phyloP scores from a whole-genome alignment of 2,329 filamentous ascomycete species.

The Tympanopsis confertula region DNA sequence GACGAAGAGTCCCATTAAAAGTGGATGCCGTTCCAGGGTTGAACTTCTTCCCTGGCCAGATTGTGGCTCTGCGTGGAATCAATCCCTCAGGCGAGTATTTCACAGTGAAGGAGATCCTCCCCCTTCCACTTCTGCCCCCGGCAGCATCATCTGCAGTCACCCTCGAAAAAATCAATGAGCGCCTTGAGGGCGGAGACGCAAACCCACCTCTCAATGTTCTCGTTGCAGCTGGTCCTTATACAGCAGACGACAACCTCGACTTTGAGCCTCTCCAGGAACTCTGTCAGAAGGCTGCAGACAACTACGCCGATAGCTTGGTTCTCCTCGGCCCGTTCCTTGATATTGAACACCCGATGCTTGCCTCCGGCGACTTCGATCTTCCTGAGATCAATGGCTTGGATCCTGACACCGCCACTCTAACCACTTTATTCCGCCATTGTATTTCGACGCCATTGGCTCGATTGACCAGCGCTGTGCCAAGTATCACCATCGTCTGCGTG shows the following conservation, averaged over 20 bases:
- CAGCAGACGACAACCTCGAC: slow-evolving; percentile 79
- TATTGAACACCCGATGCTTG: slow-evolving; percentile 77
- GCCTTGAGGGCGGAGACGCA: slow-evolving; percentile 49
- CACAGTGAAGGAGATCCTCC: slow-evolving; percentile 64
- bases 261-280: slow-evolving; percentile 79
- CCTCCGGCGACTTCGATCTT: slow-evolving; percentile 67
- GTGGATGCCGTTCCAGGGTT: slow-evolving; percentile 57
- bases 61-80: slow-evolving; percentile 74
- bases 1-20: slow-evolving; percentile 69
- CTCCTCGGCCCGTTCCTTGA: slow-evolving; percentile 84
- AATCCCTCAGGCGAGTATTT: slow-evolving; percentile 82
- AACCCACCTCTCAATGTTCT: slow-evolving; percentile 65
- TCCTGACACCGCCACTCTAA: slow-evolving; percentile 67
- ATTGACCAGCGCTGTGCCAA: slow-evolving; percentile 59
- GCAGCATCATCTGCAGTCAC: slow-evolving; percentile 58
- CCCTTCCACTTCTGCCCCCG: slow-evolving; percentile 61
- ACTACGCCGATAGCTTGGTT: slow-evolving; percentile 66
- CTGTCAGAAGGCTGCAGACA: slow-evolving; percentile 64
- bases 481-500: slow-evolving; percentile 69
- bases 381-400: slow-evolving; percentile 57
- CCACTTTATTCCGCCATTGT: slow-evolving; percentile 71
- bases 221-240: slow-evolving; percentile 78
- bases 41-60: slow-evolving; percentile 82
- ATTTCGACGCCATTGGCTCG: slow-evolving; percentile 64
- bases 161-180: slow-evolving; percentile 57